Evolutionary conservation across 768 basidiomycete species (phyloP), one percentile per base, ranked within the genome.

Genomic region (Macrolepiota fuliginosa): DNA sequence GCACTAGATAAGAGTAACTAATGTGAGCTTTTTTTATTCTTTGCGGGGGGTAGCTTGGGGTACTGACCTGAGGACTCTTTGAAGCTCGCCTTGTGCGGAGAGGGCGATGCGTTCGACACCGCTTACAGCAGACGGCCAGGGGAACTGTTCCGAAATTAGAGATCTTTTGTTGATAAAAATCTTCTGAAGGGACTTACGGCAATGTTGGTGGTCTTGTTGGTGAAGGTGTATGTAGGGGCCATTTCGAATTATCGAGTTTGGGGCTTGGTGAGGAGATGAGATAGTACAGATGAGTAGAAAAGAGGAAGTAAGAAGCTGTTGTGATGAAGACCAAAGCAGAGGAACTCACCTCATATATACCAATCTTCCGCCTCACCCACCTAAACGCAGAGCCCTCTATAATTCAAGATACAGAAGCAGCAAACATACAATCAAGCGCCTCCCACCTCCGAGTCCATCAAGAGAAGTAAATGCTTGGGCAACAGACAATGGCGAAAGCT

Each of bases 31-130:
- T 17, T 13, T 42, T 17, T 42, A 32, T 32, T 32, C 29, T 32
- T 7, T n/a, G n/a, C 29, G 29, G 29, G 3, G 7, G 7, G 29
- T 32, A 32, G 7, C 7, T 32, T 32, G 3, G 29, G 29, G 91
- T 92, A 64, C 69, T 77, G 13, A 75, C 78, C 39, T 40, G 13
- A 40, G 39, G 39, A 40, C 39, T 11, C 39, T 13, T 40, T 40
- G 39, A 2, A 40, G 9, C 9, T 13, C 39, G 17, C 39, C 39
- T 11, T 40, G 39, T 40, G 39, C 39, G 17, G 9, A 40, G 13
- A 40, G 39, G 13, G 39, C 39, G 9, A 40, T 40, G 12, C 39
- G 9, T 15, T 40, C 39, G 9, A 40, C 39, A 40, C 39, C 39
- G 17, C 39, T 12, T 40, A 40, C 17, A 1, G 39, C 39, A 15